Conservation (phyloP, 805 yeast genomes). For the Lachancea sp. region DNA sequence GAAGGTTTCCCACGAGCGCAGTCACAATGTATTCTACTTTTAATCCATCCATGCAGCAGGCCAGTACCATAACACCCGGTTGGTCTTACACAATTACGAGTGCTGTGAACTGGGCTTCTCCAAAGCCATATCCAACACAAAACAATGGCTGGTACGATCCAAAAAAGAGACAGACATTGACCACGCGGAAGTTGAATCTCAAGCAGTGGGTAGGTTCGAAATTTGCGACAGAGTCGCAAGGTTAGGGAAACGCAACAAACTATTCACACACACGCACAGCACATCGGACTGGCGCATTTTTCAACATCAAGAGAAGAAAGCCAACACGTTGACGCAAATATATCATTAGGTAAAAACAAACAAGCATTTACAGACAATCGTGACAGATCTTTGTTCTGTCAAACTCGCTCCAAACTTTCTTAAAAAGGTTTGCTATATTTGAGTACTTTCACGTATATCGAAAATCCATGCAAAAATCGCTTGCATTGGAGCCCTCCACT, state of each 20-base stretch:
- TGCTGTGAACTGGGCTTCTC: constrained; percentile 60
- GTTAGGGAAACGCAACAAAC: too few relatives aligned
- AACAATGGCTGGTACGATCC: constrained; percentile 62
- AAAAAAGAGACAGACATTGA: constrained; percentile 38
- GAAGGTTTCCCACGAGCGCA: constrained; percentile 60
- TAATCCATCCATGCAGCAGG: constrained; percentile 28
- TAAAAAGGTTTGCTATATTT: too few relatives aligned
- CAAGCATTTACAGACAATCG: too few relatives aligned
- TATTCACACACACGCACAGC: too few relatives aligned
- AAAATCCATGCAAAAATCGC: too few relatives aligned
- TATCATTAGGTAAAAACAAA: too few relatives aligned
- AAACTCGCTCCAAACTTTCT: too few relatives aligned
- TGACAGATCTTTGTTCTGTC: too few relatives aligned
- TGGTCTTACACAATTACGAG: constrained; percentile 70
- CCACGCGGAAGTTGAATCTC: constrained; percentile 27
- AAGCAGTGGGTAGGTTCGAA: not conserved
- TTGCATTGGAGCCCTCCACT: too few relatives aligned
- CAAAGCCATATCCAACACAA: constrained; percentile 60
- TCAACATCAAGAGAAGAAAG: not conserved
- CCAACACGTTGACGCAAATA: too few relatives aligned
- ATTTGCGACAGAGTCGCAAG: not conserved
- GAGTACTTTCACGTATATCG: too few relatives aligned
- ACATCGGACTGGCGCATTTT: too few relatives aligned
- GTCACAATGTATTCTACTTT: constrained; percentile 53
- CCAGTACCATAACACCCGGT: constrained; percentile 76